Base-by-base conservation (phyloP, 1,139 yeast species). In the Hansenula sp. region DNA sequence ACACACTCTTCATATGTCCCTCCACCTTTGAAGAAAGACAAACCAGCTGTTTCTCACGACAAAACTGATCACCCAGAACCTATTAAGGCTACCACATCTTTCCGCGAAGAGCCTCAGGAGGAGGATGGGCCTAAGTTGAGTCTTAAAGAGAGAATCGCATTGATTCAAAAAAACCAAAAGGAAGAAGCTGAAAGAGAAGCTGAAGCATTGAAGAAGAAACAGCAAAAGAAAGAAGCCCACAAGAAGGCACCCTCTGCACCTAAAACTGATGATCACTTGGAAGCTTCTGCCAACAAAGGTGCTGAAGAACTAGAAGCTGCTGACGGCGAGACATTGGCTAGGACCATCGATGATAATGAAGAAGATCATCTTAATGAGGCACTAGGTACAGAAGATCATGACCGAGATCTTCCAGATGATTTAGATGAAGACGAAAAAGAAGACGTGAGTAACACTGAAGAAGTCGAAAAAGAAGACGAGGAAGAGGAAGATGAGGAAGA, bases 101-200 rank as follows among this genome's bases (percentile, higher is more conserved):
- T 33, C 29, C 51, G 48, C 12, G 47, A 52, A n/a, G 61, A 57
- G 28, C 64, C 62, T 16, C 73, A 69, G 44, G 79, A 75, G 42
- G 71, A 67, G 7, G 77, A 69, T 22, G 76, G 68, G 21, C 96
- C 96, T 12, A 82, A 84, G 51, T 65, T 89, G 66, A 82, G 95
- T 43, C 69, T 92, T 56, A 85, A 85, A 57, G 97, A 92, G 51
- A 75, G 97, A 49, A 88, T 92, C 57, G 87, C 87, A 11, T 59
- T 87, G 56, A 69, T 92, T 41, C 96, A 90, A 58, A 77, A 87
- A 56, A 81, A 81, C 44, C 96, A 87, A 59, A 76, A 77, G 43
- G 88, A 85, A 54, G 95, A 87, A 55, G 87, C 84, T 6, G 90
- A 84, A 51, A 74, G 85, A 38, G 79, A 78, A 44, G 86, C 75